Conservation (phyloP, 306 rosid genomes). For the Pterocarpus macrocarpus region DNA sequence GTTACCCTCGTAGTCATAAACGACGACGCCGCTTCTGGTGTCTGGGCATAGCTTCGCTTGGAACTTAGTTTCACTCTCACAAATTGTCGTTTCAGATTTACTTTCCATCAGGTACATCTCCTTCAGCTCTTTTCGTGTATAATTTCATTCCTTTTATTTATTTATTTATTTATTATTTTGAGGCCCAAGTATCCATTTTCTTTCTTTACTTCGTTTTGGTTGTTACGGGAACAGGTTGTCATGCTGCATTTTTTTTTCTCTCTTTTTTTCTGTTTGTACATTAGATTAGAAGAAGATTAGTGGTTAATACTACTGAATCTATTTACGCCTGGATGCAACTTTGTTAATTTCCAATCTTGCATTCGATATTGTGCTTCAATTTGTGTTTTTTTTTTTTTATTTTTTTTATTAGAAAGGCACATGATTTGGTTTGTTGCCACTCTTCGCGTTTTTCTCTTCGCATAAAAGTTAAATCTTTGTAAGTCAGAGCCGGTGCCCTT, state of each 20-base stretch:
- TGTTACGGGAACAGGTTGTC: background rate
- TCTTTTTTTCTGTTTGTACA: background rate
- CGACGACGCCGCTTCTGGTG: background rate
- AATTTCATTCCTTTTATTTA: background rate
- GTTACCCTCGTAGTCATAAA: background rate
- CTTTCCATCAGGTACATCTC: conserved; percentile 18
- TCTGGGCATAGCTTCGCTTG: background rate
- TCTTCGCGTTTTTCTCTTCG: background rate
- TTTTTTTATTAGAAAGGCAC: background rate
- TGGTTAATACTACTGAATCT: background rate
- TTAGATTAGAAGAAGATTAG: background rate
- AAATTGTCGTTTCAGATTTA: background rate
- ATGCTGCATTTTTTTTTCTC: background rate
- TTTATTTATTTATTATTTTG: background rate
- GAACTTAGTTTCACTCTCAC: background rate
- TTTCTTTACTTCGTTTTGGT: conserved; percentile 6
- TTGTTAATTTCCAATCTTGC: background rate
- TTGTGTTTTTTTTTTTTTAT: background rate
- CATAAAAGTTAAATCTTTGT: too few species aligned
- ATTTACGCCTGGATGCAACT: background rate
- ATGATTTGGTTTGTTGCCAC: background rate
- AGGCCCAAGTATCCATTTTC: background rate
- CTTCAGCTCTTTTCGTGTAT: background rate
- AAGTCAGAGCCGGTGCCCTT: too few species aligned
- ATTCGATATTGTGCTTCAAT: conserved; percentile 12